phyloP scores from a whole-genome alignment of 768 basidiomycete species.

The Albatrellus ellisii region DNA sequence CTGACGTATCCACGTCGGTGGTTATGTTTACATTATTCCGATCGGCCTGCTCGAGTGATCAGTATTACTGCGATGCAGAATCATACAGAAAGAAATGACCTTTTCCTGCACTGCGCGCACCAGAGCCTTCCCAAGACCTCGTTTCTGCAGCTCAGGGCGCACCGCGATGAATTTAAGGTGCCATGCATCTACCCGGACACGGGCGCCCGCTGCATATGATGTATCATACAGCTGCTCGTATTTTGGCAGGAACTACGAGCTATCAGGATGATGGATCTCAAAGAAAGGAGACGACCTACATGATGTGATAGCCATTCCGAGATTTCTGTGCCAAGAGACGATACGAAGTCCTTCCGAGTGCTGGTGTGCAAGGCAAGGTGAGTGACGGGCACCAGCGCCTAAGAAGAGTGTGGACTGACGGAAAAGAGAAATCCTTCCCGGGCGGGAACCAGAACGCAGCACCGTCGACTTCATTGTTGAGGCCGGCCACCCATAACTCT shows the following conservation, averaged over 20 bases:
- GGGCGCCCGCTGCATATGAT: neutral
- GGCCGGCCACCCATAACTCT: no score
- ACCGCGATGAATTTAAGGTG: conserved; percentile 3
- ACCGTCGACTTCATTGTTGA: no score
- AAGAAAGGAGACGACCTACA: neutral
- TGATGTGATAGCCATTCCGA: neutral
- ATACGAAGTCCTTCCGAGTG: no score
- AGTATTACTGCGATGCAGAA: neutral
- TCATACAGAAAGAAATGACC: neutral
- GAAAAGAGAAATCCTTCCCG: neutral
- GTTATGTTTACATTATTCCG: neutral
- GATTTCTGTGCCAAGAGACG: conserved; percentile 1
- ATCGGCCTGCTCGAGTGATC: neutral
- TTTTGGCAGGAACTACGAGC: neutral
- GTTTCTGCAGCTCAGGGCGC: neutral
- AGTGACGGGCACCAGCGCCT: neutral
- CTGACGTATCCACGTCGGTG: neutral
- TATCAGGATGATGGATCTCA: neutral
- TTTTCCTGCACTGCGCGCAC: neutral
- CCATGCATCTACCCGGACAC: conserved; percentile 1
- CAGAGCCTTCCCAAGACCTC: neutral
- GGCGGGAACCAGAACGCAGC: no score
- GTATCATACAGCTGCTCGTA: conserved; percentile 1
- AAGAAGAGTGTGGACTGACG: neutral
- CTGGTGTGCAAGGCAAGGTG: no score